phyloP scores from a whole-genome alignment of 352 stramenopile genomes.

The Phytophthora rubi region DNA sequence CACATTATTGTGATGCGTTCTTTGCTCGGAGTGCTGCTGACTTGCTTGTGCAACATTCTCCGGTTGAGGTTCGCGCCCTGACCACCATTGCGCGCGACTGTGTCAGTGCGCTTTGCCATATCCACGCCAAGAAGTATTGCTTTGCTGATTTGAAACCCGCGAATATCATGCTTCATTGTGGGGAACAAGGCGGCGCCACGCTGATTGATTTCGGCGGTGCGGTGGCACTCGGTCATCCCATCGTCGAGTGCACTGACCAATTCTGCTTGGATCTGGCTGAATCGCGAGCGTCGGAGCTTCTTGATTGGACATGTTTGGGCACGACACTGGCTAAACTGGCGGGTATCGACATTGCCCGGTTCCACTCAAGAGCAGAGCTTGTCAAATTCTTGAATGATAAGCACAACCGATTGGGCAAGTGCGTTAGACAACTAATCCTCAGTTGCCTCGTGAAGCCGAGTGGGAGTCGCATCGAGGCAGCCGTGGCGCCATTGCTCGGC shows the following conservation, averaged over 20 bases:
- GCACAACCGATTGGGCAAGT: background rate
- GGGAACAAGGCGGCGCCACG: conserved; percentile 9
- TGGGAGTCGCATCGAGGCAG: background rate
- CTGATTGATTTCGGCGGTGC: background rate
- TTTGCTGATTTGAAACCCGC: conserved; percentile 10
- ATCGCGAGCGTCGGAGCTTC: background rate
- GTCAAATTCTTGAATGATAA: background rate
- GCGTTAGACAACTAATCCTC: conserved; percentile 1
- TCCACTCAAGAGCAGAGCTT: background rate
- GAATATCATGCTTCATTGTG: conserved; percentile 15
- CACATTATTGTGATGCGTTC: conserved; percentile 17
- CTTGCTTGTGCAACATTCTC: background rate
- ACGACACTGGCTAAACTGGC: conserved; percentile 10
- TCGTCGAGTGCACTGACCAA: background rate
- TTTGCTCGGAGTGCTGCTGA: conserved; percentile 14
- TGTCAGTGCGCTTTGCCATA: conserved; percentile 2
- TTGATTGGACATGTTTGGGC: conserved; percentile 10
- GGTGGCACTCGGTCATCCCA: background rate
- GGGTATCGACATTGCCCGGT: conserved; percentile 1
- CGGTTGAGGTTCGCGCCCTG: conserved; percentile 1
- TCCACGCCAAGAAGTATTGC: conserved; percentile 10
- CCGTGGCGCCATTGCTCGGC: background rate
- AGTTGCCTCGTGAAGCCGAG: background rate
- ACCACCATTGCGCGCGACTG: conserved; percentile 7
- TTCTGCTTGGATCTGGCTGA: conserved; percentile 6